These are phyloP conservation scores for Mucor irregularis DNA, from an alignment of 371 early-diverging fungal species.

Conservation along the genomic window DNA sequence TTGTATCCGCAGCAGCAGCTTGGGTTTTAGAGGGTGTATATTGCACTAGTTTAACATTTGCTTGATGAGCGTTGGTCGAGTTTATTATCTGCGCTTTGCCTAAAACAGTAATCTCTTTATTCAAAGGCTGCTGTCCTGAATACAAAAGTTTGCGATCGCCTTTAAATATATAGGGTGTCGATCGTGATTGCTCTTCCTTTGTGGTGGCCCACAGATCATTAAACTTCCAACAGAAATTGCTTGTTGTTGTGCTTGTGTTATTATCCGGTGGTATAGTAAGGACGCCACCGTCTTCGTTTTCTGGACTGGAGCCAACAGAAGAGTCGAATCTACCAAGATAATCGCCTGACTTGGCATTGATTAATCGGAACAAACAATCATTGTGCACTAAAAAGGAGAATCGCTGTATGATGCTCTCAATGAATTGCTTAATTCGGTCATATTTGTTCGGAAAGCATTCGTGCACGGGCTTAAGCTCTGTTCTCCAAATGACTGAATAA, in stretches of 20 bases:
- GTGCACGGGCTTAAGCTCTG: conserved; percentile 7
- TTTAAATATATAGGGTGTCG: neutral
- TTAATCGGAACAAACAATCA: neutral
- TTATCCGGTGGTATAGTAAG: neutral
- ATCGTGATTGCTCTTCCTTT: no score
- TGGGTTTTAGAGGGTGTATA: neutral
- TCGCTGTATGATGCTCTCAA: conserved; percentile 2
- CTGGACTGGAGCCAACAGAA: no score
- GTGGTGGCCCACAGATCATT: no score
- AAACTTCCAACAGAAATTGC: neutral
- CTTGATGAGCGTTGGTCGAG: no score
- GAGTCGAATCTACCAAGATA: conserved; percentile 2
- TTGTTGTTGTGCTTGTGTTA: neutral
- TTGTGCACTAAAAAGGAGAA: neutral
- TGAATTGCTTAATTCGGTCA: neutral
- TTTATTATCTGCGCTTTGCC: no score
- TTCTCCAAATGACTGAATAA: conserved; percentile 7
- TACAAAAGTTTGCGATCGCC: neutral
- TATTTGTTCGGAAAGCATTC: conserved; percentile 12
- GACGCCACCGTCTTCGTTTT: neutral
- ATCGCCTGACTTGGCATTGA: neutral
- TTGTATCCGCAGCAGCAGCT: neutral
- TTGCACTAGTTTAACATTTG: neutral
- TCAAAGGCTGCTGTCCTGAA: neutral
- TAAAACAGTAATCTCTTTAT: no score